Evolutionary conservation across 140 eudicot species (phyloP).

Genomic region (Cichorium intybus): DNA sequence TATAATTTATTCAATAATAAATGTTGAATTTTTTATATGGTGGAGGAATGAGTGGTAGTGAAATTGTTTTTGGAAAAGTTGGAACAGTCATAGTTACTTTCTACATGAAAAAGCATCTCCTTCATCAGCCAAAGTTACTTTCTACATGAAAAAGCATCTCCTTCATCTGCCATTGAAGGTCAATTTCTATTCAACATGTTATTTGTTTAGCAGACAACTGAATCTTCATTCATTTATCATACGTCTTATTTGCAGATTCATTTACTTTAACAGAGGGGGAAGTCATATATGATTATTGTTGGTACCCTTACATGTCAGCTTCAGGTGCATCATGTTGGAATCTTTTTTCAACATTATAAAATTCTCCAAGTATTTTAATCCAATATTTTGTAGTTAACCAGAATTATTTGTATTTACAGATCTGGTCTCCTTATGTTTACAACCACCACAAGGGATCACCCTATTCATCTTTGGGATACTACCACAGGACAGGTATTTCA

Average conservation of each 20-base stretch:
- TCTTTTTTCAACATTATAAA: background rate
- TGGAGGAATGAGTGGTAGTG: no score
- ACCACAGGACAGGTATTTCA: slow-evolving; percentile 75
- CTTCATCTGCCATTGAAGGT: slow-evolving; percentile 55
- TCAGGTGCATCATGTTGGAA: slow-evolving; percentile 70
- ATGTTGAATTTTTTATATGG: no score
- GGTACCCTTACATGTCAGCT: slow-evolving; percentile 92
- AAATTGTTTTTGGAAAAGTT: no score
- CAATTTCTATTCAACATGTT: slow-evolving; percentile 11
- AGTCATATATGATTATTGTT: slow-evolving; percentile 82
- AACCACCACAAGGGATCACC: slow-evolving; percentile 86
- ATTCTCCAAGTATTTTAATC: background rate
- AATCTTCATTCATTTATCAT: no score
- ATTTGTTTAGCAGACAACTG: background rate
- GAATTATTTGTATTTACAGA: background rate
- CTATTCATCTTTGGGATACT: slow-evolving; percentile 95
- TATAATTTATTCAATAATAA: no score
- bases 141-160: slow-evolving; percentile 20
- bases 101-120: no score
- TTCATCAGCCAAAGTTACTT: slow-evolving; percentile 48
- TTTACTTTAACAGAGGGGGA: slow-evolving; percentile 86
- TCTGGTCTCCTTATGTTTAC: slow-evolving; percentile 70
- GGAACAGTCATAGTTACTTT: no score
- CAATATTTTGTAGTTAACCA: background rate
- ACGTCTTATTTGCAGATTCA: slow-evolving; percentile 53